phyloP scores from a whole-genome alignment of 2,329 filamentous ascomycete species.

The Myriosclerotinia curreyana region DNA sequence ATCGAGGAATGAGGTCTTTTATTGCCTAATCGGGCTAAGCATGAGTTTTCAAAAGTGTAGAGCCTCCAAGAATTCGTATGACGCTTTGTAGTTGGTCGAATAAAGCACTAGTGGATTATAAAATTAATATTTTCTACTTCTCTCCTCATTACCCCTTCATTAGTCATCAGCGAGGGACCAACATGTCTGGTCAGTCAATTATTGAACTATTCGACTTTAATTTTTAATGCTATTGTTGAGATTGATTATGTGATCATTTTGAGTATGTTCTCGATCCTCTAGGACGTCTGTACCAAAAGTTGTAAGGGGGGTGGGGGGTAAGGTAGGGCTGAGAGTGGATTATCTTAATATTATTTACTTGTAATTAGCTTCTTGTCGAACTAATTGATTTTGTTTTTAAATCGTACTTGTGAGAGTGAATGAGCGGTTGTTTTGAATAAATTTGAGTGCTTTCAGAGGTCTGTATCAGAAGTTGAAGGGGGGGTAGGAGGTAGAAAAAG shows the following conservation, averaged over 20 bases:
- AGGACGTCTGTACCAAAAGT: not conserved
- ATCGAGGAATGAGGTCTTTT: accelerated
- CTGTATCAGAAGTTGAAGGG: too few species aligned
- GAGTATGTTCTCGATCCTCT: not conserved
- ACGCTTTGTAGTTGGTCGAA: not conserved
- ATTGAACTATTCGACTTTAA: not conserved
- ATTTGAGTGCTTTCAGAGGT: too few species aligned
- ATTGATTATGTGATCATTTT: accelerated
- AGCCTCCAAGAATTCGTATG: accelerated
- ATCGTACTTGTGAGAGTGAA: too few species aligned
- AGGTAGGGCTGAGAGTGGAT: not conserved
- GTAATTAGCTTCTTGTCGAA: not conserved
- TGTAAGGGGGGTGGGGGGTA: not conserved
- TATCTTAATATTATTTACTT: too few species aligned
- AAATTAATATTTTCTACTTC: not conserved
- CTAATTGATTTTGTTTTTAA: not conserved
- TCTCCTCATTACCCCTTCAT: not conserved
- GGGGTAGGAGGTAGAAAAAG: too few species aligned
- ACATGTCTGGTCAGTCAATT: not conserved
- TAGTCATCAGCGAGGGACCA: not conserved
- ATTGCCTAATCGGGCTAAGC: too few species aligned
- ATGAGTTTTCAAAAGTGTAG: not conserved
- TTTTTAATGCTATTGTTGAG: accelerated
- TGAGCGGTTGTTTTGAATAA: too few species aligned
- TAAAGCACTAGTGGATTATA: not conserved